Conservation (phyloP, 2,329 filamentous ascomycete genomes). For the Torrubiella hemipterigena region DNA sequence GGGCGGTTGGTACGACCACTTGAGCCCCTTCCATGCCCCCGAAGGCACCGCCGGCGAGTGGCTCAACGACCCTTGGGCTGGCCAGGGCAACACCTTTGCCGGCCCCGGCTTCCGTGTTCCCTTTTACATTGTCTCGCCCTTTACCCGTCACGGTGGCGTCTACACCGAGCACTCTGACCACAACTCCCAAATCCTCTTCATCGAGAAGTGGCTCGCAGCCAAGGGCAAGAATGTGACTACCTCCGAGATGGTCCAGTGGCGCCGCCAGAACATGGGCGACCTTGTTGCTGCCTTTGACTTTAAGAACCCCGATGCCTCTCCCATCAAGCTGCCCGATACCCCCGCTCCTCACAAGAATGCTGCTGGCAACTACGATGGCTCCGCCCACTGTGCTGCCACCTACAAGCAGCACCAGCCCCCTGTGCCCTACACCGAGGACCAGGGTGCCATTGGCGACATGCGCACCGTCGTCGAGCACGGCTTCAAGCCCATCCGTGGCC, state of each 20-base stretch:
- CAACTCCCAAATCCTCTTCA: slow-evolving; percentile 41
- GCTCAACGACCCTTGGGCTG: slow-evolving; percentile 30
- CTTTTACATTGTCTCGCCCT: slow-evolving; percentile 43
- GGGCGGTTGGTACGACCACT: slow-evolving; percentile 43
- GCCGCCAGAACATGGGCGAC: slow-evolving; percentile 20
- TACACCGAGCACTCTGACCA: slow-evolving; percentile 43
- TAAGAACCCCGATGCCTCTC: slow-evolving; percentile 33
- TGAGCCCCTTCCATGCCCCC: slow-evolving; percentile 36
- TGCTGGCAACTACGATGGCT: slow-evolving; percentile 31
- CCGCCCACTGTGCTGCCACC: slow-evolving; percentile 14
- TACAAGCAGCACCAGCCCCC: slow-evolving; percentile 24
- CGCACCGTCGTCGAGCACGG: slow-evolving; percentile 35
- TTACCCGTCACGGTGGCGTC: slow-evolving; percentile 39
- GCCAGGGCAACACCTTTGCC: slow-evolving; percentile 23
- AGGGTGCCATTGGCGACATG: slow-evolving; percentile 20
- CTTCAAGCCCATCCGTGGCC: slow-evolving; percentile 38
- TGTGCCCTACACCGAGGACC: slow-evolving; percentile 30
- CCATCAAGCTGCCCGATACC: slow-evolving; percentile 32
- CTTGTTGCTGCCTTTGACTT: slow-evolving; percentile 29
- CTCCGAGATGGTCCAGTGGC: slow-evolving; percentile 17
- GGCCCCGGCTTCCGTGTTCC: slow-evolving; percentile 33
- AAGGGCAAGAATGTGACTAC: slow-evolving; percentile 25
- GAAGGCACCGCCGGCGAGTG: slow-evolving; percentile 38
- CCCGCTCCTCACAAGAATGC: slow-evolving; percentile 27
- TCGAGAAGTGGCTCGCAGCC: slow-evolving; percentile 33